Base-by-base conservation (phyloP, 352 stramenopile species). In the Pythium scleroteichum region DNA sequence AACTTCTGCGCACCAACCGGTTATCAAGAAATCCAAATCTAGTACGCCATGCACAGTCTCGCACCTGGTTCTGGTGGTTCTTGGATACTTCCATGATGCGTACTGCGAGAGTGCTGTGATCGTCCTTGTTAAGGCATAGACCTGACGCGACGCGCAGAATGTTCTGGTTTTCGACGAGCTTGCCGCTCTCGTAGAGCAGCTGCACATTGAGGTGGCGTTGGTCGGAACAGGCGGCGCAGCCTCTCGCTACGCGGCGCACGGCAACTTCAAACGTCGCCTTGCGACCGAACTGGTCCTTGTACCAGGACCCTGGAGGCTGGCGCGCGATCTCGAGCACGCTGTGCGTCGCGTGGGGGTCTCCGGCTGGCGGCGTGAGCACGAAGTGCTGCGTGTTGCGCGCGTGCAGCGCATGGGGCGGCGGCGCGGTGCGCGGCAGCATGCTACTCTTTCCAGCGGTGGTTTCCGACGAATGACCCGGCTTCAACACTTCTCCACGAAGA, bases 71-170 rank as follows among this genome's bases (percentile, higher is more conserved):
- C 53, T 89, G 71, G 45, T 92, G 80, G 63, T 92, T 92, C 68
- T 92, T 92, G 33, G 83, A 92, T 5, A 92, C 83, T 45, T 92
- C 79, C 53, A 85, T 85, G 59, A 92, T 90, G 17, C 83, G 83
- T 27, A 92, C 63, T 39, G 68, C 73, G 12, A 92, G 45, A 8
- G 64, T 65, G 55, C 77, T 92, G 22, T 73, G 50, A 45, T 79
- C 64, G 29, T 80, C 59, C 49, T 76, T 80, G 66, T 81, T 77
- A 4, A 92, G 71, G 56, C 78, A 92, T 27, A 90, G 69, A 0
- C 80, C 83, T 2, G 76, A 72, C 26, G 72, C 74, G 35, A 88
- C 73, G 32, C 81, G 79, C 47, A 90, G 46, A 39, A 92, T 81
- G 62, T 78, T 79, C 51, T 92, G 83, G 52, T 90, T 92, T 62